A percentile compares a stretch with the other conserved stretches of the same genome.
Conservation (phyloP, 2,329 filamentous ascomycete species). For the Pseudopyrenochaeta lycopersici region DNA sequence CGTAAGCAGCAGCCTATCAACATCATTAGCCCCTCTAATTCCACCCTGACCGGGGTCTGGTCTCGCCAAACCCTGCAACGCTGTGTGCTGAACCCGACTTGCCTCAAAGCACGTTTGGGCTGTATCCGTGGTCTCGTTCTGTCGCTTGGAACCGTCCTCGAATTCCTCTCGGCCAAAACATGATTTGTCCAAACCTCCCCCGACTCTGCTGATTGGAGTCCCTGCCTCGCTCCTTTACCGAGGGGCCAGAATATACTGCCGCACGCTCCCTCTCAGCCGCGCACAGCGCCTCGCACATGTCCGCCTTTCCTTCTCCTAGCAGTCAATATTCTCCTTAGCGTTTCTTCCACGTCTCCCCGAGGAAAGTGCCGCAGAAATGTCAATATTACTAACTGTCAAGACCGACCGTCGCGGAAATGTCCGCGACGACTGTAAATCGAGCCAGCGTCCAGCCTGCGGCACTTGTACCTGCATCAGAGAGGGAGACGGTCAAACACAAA, state of each 20-base stretch:
- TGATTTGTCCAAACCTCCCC: constrained; percentile 17
- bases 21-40: constrained; percentile 22
- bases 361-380: constrained; percentile 15
- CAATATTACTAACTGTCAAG: constrained; percentile 12
- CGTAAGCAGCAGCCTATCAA: constrained; percentile 34
- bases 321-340: constrained; percentile 13
- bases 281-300: constrained; percentile 14
- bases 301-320: constrained; percentile 11
- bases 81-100: constrained; percentile 34
- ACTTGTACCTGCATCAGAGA: constrained; percentile 43
- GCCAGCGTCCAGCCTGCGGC: constrained; percentile 11
- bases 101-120: constrained; percentile 44
- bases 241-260: not conserved
- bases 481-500: constrained; percentile 26
- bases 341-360: constrained; percentile 10
- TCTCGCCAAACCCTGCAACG: constrained; percentile 43
- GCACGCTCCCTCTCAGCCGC: constrained; percentile 6
- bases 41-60: constrained; percentile 17
- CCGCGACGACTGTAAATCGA: constrained; percentile 6
- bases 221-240: constrained; percentile 1
- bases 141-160: constrained; percentile 35
- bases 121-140: constrained; percentile 25
- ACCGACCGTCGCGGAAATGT: constrained; percentile 1
- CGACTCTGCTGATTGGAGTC: constrained; percentile 15
- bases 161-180: constrained; percentile 21